These are phyloP conservation scores for Calonectria crousiana DNA, from an alignment of 2,329 filamentous ascomycete species.

Conservation along the genomic window DNA sequence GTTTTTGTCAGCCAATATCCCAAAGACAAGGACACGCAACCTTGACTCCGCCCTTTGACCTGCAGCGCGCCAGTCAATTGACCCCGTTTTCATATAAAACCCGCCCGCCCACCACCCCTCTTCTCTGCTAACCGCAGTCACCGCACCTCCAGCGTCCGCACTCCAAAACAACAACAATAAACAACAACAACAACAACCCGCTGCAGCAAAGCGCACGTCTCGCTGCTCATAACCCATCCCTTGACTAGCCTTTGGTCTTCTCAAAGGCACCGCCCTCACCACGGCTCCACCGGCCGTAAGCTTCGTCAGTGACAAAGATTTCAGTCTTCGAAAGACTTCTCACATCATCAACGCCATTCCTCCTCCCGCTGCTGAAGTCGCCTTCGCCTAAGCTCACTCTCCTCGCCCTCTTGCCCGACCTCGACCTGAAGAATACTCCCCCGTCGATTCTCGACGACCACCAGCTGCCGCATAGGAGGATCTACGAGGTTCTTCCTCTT, in stretches of 20 bases:
- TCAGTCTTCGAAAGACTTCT: constrained; percentile 72
- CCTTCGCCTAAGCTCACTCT: constrained; percentile 62
- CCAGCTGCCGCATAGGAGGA: constrained; percentile 99
- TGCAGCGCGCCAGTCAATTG: background rate
- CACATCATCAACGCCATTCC: constrained; percentile 76
- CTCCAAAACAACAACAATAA: background rate
- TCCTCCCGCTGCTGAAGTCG: constrained; percentile 63
- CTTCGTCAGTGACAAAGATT: constrained; percentile 77
- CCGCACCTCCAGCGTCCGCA: constrained; percentile 4
- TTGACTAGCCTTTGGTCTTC: constrained; percentile 72
- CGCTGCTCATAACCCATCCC: constrained; percentile 17
- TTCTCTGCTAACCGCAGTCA: constrained; percentile 14
- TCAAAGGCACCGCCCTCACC: constrained; percentile 71
- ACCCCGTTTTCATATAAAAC: background rate
- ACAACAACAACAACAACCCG: background rate
- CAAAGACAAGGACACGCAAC: background rate
- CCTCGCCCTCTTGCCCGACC: constrained; percentile 63
- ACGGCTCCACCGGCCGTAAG: constrained; percentile 74
- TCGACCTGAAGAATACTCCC: constrained; percentile 60
- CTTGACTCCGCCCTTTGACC: background rate
- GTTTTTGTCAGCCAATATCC: background rate
- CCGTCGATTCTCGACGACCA: constrained; percentile 70
- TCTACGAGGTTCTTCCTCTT: constrained; percentile 99
- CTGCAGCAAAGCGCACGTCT: background rate
- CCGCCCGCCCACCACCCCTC: background rate